Evolutionary conservation across 441 rosid species (phyloP), one percentile per base, ranked within the genome.

Genomic region (Hura crepitans): DNA sequence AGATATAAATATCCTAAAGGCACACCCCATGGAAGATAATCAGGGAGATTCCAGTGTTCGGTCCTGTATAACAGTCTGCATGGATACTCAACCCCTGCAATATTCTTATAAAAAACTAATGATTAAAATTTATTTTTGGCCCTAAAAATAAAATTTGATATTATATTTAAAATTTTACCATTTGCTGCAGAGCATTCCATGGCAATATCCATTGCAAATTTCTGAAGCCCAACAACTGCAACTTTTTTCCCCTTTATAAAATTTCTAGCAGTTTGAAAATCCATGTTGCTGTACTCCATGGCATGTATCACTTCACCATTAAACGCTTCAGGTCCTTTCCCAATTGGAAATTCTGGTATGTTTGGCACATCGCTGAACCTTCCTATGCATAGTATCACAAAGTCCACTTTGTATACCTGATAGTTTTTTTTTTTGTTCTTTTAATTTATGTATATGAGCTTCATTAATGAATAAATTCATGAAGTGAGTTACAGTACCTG

Each of bases 201-300:
- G 13, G 83, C 81, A 22, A 84, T 81, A 64, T 86, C 90, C 62
- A 82, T 11, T 23, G 87, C 86, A n/a, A 71, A 82, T 65, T 86
- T 86, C 42, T 78, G 81, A 23, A 81, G 50, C 4, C 90, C 90
- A 11, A 86, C 81, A 12, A 86, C 78, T 0, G 72, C 43, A 10
- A 86, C 75, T 69, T 62, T 25, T 61, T 84, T 82, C 58, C 78
- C 84, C 70, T 67, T 73, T 7, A 82, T 59, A 18, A 84, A 76
- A 0, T 69, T 47, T 15, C 65, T 13, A 51, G 72, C 77, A 15
- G 83, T 81, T 13, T 46, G 22, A 50, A 30, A 23, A 31, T 72
- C 49, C 72, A 69, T 69, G 22, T 78, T 82, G 80, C 75, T 78
- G 49, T 73, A 86, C 13, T 81, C 86, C 80, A 69, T 64, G 0